Percentiles rank a stretch among this genome's conserved stretches.
Conservation (phyloP, 306 rosid genomes). For the Arachis hypogaea region DNA sequence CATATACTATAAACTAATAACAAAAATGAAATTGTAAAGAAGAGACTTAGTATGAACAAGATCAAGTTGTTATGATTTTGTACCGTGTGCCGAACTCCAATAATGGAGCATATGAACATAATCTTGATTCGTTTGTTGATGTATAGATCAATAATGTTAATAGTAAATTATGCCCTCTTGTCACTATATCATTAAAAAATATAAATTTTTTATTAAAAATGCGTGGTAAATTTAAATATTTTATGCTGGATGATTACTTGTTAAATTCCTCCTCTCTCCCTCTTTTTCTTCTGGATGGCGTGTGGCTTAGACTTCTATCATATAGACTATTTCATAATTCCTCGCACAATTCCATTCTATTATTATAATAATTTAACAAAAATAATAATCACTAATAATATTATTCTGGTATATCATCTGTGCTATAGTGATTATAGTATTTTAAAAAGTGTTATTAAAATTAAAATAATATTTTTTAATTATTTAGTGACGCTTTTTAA, state of each 20-base stretch:
- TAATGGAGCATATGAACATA: conserved; percentile 6
- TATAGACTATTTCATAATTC: not conserved
- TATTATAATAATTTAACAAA: not conserved
- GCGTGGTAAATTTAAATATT: not conserved
- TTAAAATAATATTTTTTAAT: no score
- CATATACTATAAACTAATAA: not conserved
- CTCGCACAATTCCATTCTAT: not conserved
- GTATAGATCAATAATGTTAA: not conserved
- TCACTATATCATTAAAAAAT: not conserved
- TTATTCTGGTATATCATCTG: no score
- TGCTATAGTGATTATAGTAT: no score
- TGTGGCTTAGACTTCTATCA: not conserved
- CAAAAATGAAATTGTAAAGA: not conserved
- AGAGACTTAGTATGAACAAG: conserved; percentile 6
- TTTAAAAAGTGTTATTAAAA: no score
- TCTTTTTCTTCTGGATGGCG: not conserved
- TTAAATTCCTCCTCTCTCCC: not conserved
- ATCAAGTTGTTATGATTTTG: conserved; percentile 21
- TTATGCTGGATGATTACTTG: not conserved
- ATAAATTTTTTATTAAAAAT: no score
- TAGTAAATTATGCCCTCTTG: not conserved
- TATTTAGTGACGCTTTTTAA: no score
- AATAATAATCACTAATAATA: no score
- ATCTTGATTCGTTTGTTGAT: not conserved
- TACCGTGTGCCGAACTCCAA: conserved; percentile 10